Conservation (phyloP, 2,329 filamentous ascomycete genomes). For the Fusarium falciforme region DNA sequence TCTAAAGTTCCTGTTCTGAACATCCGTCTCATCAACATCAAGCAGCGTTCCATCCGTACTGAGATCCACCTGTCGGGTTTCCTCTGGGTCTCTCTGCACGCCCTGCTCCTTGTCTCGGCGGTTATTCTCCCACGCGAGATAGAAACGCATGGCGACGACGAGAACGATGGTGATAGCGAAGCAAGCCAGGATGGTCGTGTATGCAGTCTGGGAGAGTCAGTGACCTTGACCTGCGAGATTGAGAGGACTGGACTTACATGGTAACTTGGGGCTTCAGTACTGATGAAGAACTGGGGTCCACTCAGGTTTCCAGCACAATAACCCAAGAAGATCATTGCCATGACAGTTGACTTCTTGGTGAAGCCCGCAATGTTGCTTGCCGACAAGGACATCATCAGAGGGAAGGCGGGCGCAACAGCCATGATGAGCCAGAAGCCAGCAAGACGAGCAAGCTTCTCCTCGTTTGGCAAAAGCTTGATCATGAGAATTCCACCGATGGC, state of each 20-base stretch:
- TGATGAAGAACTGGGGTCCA: constrained; percentile 57
- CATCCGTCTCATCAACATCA: constrained; percentile 26
- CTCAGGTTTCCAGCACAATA: constrained; percentile 70
- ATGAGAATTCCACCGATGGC: constrained; percentile 30
- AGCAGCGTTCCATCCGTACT: constrained; percentile 8
- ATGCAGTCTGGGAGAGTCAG: constrained; percentile 12
- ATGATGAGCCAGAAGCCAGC: constrained; percentile 58
- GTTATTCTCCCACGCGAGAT: constrained; percentile 43
- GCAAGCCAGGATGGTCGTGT: constrained; percentile 19
- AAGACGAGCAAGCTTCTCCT: constrained; percentile 32
- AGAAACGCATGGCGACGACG: constrained; percentile 8
- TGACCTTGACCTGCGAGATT: background rate
- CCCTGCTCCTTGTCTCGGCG: constrained; percentile 21
- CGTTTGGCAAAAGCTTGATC: constrained; percentile 26
- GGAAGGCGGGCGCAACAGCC: constrained; percentile 57
- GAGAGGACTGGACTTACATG: background rate
- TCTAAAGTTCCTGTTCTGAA: constrained; percentile 15
- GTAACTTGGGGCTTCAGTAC: constrained; percentile 17
- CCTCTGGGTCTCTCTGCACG: constrained; percentile 19
- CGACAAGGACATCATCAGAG: constrained; percentile 65
- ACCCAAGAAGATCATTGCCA: constrained; percentile 67
- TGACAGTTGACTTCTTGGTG: constrained; percentile 69
- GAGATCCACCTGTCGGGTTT: constrained; percentile 20
- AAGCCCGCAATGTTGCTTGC: constrained; percentile 69
- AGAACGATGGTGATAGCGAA: constrained; percentile 22